These are phyloP conservation scores for Colletotrichum magnum DNA, from an alignment of 2,329 filamentous ascomycete genomes.

Conservation along the genomic window DNA sequence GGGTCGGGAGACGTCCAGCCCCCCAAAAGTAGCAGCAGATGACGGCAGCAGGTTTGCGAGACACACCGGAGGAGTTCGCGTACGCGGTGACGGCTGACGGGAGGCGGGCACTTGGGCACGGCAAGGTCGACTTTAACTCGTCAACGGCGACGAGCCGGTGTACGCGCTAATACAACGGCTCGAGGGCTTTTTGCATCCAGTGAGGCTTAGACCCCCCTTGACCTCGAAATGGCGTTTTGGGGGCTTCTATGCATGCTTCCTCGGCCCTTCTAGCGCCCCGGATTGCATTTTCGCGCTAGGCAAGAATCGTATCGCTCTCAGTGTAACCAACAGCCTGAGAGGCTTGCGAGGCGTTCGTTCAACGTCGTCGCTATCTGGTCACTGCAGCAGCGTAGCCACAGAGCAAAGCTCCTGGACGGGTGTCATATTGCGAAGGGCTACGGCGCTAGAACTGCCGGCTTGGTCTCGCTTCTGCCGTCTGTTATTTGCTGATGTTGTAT, in stretches of 20 bases:
- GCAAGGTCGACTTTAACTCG: conserved; percentile 31
- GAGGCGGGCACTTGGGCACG: conserved; percentile 21
- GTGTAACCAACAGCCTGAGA: conserved; percentile 3
- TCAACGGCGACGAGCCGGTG: conserved; percentile 22
- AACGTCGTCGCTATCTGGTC: conserved; percentile 22
- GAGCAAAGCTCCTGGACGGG: background rate
- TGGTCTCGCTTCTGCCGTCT: background rate
- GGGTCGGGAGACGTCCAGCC: conserved; percentile 5
- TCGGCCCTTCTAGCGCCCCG: conserved; percentile 41
- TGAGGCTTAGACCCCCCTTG: conserved; percentile 39
- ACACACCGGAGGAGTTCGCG: conserved; percentile 28
- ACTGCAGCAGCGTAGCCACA: conserved; percentile 5
- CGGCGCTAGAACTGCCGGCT: conserved; percentile 1
- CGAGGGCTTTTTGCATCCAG: conserved; percentile 39
- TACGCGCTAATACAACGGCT: conserved; percentile 20
- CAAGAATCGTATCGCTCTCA: conserved; percentile 21
- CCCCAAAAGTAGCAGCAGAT: conserved; percentile 26
- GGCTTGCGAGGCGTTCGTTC: background rate
- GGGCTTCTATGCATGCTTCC: conserved; percentile 39
- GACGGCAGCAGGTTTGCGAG: conserved; percentile 23
- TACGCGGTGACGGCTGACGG: conserved; percentile 18
- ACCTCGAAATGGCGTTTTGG: conserved; percentile 25
- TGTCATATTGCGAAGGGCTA: conserved; percentile 3
- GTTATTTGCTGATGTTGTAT: background rate
- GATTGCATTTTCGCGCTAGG: conserved; percentile 30